Evolutionary conservation across 192 early-diverging fungal genomes (phyloP).

Genomic region (Mortierella hygrophila): DNA sequence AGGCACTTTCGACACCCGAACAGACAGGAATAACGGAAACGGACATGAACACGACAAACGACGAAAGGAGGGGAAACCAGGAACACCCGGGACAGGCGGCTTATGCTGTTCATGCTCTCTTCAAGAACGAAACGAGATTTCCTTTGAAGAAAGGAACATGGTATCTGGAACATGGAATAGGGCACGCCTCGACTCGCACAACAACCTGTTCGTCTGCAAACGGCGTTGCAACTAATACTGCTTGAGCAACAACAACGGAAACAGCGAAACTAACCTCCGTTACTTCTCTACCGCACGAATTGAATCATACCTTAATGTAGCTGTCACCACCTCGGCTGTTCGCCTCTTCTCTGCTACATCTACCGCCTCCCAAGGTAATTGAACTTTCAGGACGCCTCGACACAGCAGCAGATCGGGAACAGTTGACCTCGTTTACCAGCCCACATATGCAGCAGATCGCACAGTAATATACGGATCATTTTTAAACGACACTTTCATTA

Average conservation of each 20-base stretch:
- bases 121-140: not conserved
- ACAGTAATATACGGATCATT: not conserved
- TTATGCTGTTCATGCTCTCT: not conserved
- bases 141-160: not conserved
- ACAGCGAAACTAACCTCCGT: not conserved
- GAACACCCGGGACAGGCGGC: not conserved
- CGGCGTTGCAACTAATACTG: too few relatives aligned
- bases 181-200: not conserved
- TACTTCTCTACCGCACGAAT: too few relatives aligned
- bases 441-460: not conserved
- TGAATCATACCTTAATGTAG: not conserved
- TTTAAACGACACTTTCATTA: not conserved
- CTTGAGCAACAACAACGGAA: not conserved
- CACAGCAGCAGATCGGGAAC: not conserved
- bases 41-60: not conserved
- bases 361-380: slow-evolving; percentile 29
- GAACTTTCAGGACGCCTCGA: not conserved
- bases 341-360: slow-evolving; percentile 20
- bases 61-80: too few relatives aligned
- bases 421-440: too few relatives aligned
- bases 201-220: not conserved
- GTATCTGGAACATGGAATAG: not conserved
- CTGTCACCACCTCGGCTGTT: not conserved
- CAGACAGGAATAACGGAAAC: not conserved
- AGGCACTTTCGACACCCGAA: not conserved